Evolutionary conservation across 1,284 basidiomycete genomes (phyloP), one percentile per base, ranked within the genome.

Genomic region (Fomitopsis betulina): DNA sequence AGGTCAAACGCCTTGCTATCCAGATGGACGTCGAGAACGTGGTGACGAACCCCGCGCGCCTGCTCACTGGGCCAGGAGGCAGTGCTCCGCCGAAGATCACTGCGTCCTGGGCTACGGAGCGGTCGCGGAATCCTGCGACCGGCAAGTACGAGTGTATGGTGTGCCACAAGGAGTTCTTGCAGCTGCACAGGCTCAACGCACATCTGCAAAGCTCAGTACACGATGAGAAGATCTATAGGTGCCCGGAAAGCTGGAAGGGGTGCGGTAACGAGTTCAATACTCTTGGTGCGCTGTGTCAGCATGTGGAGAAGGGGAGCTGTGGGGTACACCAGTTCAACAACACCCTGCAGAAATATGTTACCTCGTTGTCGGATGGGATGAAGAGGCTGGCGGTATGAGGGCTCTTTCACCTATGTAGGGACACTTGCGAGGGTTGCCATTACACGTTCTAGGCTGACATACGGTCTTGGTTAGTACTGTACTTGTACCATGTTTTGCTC

Each of bases 141-240:
- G 45, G 49, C 27, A 58, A 60, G 9, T 78, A 72, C 67, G 74
- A 76, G 58, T 79, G 76, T 65, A 70, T 73, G 62, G 59, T 78
- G 43, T 67, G 66, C 57, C 62, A 64, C 56, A 52, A 57, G 13
- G 60, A 56, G 52, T 68, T 57, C 60, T 13, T 9, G 25, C 55
- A 33, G 9, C 61, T 69, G n/a, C 8, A 19, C 8, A 38, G 53
- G 33, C 56, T 67, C 37, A 65, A 67, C 53, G 39, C 49, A 37
- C 68, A 68, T 47, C 56, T 68, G 12, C 49, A 39, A 6, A 69
- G 68, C 59, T 61, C 70, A 2, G 68, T 62, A 33, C 70, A 71
- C 58, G 63, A 60, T 19, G 61, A 62, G 43, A 60, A 65, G 57
- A 61, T 63, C 40, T 69, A 65, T 51, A 51, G 55, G n/a, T 71